Conservation (phyloP, 345 rosid species). For the Cardamine chenopodiifolia region DNA sequence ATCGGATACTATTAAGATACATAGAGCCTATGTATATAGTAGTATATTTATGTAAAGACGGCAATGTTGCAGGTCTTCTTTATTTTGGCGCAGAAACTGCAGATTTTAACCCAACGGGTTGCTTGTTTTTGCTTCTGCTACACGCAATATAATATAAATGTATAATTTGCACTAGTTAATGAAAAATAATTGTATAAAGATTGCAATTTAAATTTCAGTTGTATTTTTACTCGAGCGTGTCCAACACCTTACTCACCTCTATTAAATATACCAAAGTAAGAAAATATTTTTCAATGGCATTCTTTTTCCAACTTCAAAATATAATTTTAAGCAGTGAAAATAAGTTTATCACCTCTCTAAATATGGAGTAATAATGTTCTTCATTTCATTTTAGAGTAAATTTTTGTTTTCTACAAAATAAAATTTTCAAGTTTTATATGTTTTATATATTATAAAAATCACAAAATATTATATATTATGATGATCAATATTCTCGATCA, state of each 20-base stretch:
- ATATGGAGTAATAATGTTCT: background rate
- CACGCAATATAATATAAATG: slow-evolving; percentile 32
- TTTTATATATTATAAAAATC: background rate
- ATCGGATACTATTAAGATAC: background rate
- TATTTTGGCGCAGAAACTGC: slow-evolving; percentile 42
- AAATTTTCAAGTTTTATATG: background rate
- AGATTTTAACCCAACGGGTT: slow-evolving; percentile 46
- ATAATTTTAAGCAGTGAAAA: background rate
- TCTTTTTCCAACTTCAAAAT: background rate
- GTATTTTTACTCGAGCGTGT: background rate
- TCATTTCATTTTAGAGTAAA: background rate
- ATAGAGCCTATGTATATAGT: slow-evolving; percentile 11
- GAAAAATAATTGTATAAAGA: background rate
- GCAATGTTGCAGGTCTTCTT: slow-evolving; percentile 44
- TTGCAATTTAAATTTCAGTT: background rate
- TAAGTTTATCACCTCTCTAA: background rate
- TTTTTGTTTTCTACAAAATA: background rate
- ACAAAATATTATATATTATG: background rate
- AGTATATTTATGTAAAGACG: slow-evolving; percentile 39
- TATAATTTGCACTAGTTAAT: slow-evolving; percentile 1
- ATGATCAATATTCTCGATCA: background rate
- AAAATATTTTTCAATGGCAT: background rate
- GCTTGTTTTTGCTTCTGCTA: slow-evolving; percentile 30
- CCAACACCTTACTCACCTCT: background rate
- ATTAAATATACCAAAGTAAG: background rate